Evolutionary conservation across 345 rosid species (phyloP), one percentile per base, ranked within the genome.

Genomic region (Lumnitzera racemosa): DNA sequence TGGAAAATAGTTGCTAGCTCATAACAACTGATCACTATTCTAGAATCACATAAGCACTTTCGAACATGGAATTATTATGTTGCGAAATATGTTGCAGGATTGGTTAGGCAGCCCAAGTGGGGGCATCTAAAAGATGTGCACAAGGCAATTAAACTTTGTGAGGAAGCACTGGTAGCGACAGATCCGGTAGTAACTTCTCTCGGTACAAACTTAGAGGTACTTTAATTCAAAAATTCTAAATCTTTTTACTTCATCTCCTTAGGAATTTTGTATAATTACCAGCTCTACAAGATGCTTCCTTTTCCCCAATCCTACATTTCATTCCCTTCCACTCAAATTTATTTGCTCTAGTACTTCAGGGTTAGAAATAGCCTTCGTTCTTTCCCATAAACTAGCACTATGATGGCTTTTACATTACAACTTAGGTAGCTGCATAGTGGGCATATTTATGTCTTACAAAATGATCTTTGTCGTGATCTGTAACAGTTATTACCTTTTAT

Each of bases 91-190:
- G 60, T 71, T 59, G 50, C 79, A 92, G 98, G 98, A 63, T 80
- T 76, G 66, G 69, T 76, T 49, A 82, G 91, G 66, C 96, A 92
- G 66, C 97, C 98, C n/a, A 92, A 92, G 64, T 92, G 91, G 88
- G 98, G 98, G 29, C 98, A 92, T 71, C 76, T 92, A 48, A 80
- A 73, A 67, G 98, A 92, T 65, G 64, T 92, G 73, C 98, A 92
- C 48, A 89, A 82, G 77, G 88, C 97, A 62, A 78, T 92, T 61
- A 89, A 92, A 78, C 96, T 89, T 72, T 92, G 96, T 50, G 91
- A 85, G 78, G 78, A 66, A 16, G 88, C 96, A 46, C 15, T 92
- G 67, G 47, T 89, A 49, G 84, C 91, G 23, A 75, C 90, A 47
- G 97, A 89, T 72, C 98, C 98, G 47, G 55, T 65, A 46, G 67